A percentile compares a stretch with the other conserved stretches of the same genome.
These are phyloP conservation scores for Tetrahymena thermophila DNA, from an alignment of 73 alveolate species.

Conservation along the genomic window DNA sequence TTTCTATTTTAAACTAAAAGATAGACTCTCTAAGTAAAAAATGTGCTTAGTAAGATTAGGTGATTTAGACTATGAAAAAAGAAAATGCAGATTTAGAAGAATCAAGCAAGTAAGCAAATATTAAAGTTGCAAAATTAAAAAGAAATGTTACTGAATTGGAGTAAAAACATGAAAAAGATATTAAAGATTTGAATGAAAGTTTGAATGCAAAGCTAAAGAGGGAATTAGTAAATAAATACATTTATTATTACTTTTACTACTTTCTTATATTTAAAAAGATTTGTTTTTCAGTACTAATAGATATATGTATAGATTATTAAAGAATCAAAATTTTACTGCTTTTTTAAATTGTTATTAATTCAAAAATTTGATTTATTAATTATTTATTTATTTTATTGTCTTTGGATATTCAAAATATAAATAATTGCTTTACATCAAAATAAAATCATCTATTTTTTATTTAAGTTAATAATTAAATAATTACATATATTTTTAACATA, in stretches of 20 bases:
- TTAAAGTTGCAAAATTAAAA: not conserved
- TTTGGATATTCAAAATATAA: not conserved
- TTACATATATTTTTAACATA: not conserved
- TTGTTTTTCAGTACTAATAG: not conserved
- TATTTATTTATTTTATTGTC: not conserved
- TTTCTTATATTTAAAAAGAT: not conserved
- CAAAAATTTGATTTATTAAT: not conserved
- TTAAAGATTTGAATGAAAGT: not conserved
- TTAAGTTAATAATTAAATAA: not conserved
- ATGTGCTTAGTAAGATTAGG: not conserved
- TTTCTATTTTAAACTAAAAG: not conserved
- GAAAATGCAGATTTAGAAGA: not conserved
- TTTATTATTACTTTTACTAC: not conserved
- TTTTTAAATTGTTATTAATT: not conserved
- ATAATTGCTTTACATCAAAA: too few relatives aligned
- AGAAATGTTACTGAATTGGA: not conserved
- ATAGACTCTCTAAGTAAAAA: not conserved
- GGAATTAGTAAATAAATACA: not conserved
- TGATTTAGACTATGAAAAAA: not conserved
- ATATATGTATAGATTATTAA: too few relatives aligned
- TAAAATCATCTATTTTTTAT: not conserved
- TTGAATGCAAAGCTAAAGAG: not conserved
- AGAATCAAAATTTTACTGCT: too few relatives aligned
- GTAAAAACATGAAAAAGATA: not conserved
- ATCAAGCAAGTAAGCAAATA: not conserved